phyloP scores from a whole-genome alignment of 345 rosid species.

The Aquilaria yunnanensis region DNA sequence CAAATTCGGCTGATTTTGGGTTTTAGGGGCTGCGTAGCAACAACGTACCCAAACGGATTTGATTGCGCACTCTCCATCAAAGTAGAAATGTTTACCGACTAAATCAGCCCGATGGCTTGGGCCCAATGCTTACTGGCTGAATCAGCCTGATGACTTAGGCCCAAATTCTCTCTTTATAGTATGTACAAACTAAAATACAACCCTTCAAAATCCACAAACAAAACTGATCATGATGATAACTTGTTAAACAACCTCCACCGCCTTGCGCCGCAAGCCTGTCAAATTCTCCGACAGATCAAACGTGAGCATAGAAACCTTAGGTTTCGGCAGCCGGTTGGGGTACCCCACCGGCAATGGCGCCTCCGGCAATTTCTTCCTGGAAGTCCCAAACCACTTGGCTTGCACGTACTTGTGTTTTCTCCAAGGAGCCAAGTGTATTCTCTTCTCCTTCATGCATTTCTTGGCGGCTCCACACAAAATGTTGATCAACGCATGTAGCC shows the following conservation, averaged over 20 bases:
- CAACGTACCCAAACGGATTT: too few relatives aligned
- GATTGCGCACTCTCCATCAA: too few relatives aligned
- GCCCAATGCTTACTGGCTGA: too few relatives aligned
- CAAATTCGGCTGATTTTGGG: too few relatives aligned
- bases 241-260: constrained; percentile 44
- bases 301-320: constrained; percentile 72
- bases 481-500: constrained; percentile 59
- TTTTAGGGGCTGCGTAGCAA: too few relatives aligned
- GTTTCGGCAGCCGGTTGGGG: constrained; percentile 32
- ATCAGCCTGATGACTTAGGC: too few relatives aligned
- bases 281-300: constrained; percentile 37
- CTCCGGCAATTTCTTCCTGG: constrained; percentile 14
- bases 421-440: constrained; percentile 91
- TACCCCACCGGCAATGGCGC: constrained; percentile 17
- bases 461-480: constrained; percentile 65
- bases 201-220: too few relatives aligned
- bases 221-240: constrained; percentile 3
- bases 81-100: too few relatives aligned
- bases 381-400: constrained; percentile 77
- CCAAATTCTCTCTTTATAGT: too few relatives aligned
- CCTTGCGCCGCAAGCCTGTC: constrained; percentile 29
- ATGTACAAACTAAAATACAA: too few relatives aligned
- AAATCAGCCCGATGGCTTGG: too few relatives aligned
- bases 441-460: constrained; percentile 71
- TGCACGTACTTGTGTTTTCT: constrained; percentile 86